These are phyloP conservation scores for Rhynchospora tenuis DNA, from an alignment of 176 grass and related monocot genomes.

Conservation along the genomic window DNA sequence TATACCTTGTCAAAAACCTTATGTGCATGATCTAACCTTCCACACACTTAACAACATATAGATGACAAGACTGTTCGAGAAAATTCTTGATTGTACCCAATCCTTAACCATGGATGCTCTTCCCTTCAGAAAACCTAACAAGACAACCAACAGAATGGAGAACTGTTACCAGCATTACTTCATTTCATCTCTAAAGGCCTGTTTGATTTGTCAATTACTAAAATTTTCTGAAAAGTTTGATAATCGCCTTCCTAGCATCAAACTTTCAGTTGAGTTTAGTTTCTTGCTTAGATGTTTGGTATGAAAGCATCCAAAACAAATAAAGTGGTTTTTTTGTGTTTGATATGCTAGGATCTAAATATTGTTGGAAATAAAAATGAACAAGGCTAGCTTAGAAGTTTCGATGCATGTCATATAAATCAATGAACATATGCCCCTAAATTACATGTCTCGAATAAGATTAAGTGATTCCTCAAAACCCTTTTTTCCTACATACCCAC, in stretches of 20 bases:
- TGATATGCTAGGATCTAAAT: too few relatives aligned
- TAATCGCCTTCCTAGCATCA: too few relatives aligned
- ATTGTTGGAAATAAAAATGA: too few relatives aligned
- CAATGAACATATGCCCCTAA: too few relatives aligned
- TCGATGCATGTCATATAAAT: too few relatives aligned
- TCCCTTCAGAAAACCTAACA: conserved; percentile 22
- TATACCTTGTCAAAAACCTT: conserved; percentile 53
- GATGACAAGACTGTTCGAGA: conserved; percentile 61
- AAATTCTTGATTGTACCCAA: conserved; percentile 18
- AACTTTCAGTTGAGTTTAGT: too few relatives aligned
- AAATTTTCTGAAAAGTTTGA: too few relatives aligned
- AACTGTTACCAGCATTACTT: conserved; percentile 41
- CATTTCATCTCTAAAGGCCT: conserved; percentile 24
- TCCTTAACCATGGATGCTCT: conserved; percentile 52
- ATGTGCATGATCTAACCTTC: conserved; percentile 43
- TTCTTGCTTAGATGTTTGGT: too few relatives aligned
- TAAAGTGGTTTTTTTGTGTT: too few relatives aligned
- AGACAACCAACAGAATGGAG: conserved; percentile 38
- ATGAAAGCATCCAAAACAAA: too few relatives aligned
- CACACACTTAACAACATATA: conserved; percentile 49
- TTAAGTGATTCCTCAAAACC: conserved; percentile 31
- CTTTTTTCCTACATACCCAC: conserved; percentile 36
- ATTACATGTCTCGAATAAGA: conserved; percentile 45
- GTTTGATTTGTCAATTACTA: too few relatives aligned
- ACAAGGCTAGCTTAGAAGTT: too few relatives aligned